Evolutionary conservation across 2,329 filamentous ascomycete genomes (phyloP).

Genomic region (Arthrobotrys sphaeroides): DNA sequence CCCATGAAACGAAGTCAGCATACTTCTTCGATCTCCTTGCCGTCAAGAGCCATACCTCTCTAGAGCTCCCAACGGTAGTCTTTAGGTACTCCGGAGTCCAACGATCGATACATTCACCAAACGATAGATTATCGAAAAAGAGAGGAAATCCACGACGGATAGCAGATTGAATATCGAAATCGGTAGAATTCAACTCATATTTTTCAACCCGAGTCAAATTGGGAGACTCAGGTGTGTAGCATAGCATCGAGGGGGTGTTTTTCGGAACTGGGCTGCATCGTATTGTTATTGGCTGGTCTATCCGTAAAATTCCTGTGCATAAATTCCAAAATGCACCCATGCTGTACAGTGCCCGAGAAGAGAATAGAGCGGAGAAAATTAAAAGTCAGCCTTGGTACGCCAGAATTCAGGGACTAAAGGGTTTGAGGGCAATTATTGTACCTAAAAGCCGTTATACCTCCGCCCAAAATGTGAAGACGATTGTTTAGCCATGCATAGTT

Average conservation of each 20-base stretch:
- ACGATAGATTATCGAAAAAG: constrained; percentile 71
- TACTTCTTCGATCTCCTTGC: neutral
- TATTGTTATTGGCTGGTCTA: neutral
- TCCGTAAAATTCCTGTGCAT: constrained; percentile 61
- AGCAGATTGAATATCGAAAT: neutral
- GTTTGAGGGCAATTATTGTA: neutral
- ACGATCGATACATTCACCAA: constrained; percentile 73
- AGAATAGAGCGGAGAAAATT: no score
- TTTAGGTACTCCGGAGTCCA: constrained; percentile 78
- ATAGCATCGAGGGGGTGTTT: neutral
- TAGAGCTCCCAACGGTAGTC: constrained; percentile 69
- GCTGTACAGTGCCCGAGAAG: constrained; percentile 77
- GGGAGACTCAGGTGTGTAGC: neutral
- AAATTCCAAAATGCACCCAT: constrained; percentile 88
- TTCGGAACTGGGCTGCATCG: neutral
- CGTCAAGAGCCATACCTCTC: constrained; percentile 65
- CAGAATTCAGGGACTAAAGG: neutral
- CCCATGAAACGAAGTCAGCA: constrained; percentile 39
- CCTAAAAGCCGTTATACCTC: constrained; percentile 45
- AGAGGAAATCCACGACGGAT: constrained; percentile 63
- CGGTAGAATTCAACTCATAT: neutral
- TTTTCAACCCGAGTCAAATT: neutral
- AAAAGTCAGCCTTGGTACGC: neutral
- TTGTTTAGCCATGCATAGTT: constrained; percentile 26
- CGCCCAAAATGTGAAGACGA: constrained; percentile 35